Evolutionary conservation across 306 rosid genomes (phyloP), one percentile per base, ranked within the genome.

Genomic region (Vigna angularis): DNA sequence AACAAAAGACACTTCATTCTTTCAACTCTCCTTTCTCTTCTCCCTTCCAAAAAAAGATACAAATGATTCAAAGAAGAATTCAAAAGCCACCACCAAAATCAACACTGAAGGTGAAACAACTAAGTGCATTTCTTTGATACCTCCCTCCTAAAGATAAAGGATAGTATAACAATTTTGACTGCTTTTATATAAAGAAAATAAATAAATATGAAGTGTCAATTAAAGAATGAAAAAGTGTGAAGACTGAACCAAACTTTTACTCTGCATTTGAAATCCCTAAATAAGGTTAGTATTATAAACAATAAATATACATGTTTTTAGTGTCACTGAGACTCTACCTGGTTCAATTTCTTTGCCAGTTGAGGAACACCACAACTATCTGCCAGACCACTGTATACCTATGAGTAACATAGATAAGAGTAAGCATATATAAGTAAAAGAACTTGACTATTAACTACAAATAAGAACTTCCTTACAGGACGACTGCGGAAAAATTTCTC

Each of bases 281-380:
- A 36, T 18, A 42, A 26, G 70, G 12, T 51, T 18, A 45, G 67
- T 63, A 82, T 73, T 67, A 42, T 58, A 44, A 48, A 55, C 51
- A 49, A 73, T 30, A 70, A 36, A 3, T 36, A 51, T 17, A 20
- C 42, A 4, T 63, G 32, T 26, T 48, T 56, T 48, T 48, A 74
- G 55, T 22, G 32, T 65, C 34, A 32, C 55, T 10, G 58, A 51
- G 38, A 68, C 58, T 74, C 49, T 86, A 96, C 99, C 98, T 96
- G 97, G 85, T 96, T 96, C 90, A 96, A 89, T 82, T 83, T 93
- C 86, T 96, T 93, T 55, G 99, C 99, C 79, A 96, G 88, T 70
- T 90, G 99, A 71, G 99, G 99, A 83, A 96, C 85, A 20, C 99
- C 99, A 36, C 99, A 96, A 56, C 94, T 89, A 80, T 93, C 99